Base-by-base conservation (phyloP, 1,139 yeast species). In the Hansenula lynferdii region DNA sequence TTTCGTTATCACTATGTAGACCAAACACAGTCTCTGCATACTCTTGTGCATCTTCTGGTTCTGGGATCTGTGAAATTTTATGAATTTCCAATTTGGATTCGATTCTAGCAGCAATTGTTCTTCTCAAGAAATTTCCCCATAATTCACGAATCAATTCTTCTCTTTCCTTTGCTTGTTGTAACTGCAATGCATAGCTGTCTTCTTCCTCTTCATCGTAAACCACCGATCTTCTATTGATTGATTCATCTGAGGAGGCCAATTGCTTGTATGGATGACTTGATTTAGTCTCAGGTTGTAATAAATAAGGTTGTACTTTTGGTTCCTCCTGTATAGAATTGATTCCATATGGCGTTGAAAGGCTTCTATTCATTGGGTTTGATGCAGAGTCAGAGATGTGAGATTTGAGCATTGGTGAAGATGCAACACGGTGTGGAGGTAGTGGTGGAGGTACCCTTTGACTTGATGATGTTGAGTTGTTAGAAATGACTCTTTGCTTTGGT, bases 341-440 rank as follows among this genome's bases (percentile, higher is more conserved):
- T 9, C 33, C 33, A 10, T n/a, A 3, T 30, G 33, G 33, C 2
- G 33, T 30, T 9, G 33, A 30, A 20, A 30, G 21, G 12, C 33
- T 30, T 30, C 41, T 36, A 23, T 41, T 34, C 35, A 24, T 35
- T 24, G 34, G 34, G 5, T 28, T 5, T 38, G 24, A n/a, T n/a
- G n/a, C n/a, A n/a, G n/a, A n/a, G n/a, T n/a, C 26, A 27, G 20
- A 7, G 5, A 8, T 39, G 3, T 31, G 33, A n/a, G 29, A 15
- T 33, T 37, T 40, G 32, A 38, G 40, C 32, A 50, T 42, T 11
- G 50, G 38, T 8, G 37, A 38, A 0, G 54, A 48, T 15, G 45
- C 40, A 21, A 51, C 38, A 7, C 56, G 37, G 34, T 51, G 54
- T 23, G 46, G 49, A 31, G 55, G 56, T 16, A 41, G 42, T 5